Percentiles rank a stretch among this genome's conserved stretches.
phyloP scores from a whole-genome alignment of 306 rosid genomes.

The Lathyrus oleraceus region DNA sequence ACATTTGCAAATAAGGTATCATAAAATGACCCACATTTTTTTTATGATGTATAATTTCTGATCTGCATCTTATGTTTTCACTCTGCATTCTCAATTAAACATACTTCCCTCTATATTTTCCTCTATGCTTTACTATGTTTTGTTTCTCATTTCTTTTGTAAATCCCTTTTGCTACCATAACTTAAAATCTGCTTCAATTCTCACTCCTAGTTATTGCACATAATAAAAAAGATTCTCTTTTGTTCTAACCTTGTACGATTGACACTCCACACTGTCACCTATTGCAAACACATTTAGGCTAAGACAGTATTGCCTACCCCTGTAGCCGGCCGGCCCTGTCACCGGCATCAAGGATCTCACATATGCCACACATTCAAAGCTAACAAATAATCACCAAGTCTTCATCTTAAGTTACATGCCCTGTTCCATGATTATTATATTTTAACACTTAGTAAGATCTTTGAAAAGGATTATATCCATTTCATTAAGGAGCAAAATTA shows the following conservation, averaged over 20 bases:
- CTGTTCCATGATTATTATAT: neutral
- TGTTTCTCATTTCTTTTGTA: neutral
- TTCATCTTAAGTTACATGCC: neutral
- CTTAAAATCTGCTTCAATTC: neutral
- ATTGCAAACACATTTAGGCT: no score
- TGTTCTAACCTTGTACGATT: neutral
- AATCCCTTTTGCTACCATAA: neutral
- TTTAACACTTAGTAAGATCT: constrained; percentile 46
- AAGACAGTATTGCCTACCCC: no score
- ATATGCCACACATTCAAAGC: constrained; percentile 62
- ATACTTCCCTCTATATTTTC: no score
- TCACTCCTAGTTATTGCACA: neutral
- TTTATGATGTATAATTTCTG: no score
- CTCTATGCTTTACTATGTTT: neutral
- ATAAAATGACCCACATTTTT: neutral
- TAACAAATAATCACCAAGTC: constrained; percentile 50
- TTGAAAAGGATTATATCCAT: constrained; percentile 55
- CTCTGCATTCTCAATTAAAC: neutral
- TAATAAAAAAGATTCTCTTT: neutral
- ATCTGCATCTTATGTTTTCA: neutral
- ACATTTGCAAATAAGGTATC: neutral
- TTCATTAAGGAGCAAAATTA: constrained; percentile 71
- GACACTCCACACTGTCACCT: neutral
- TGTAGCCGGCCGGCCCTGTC: neutral
- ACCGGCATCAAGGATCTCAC: neutral